Base-by-base conservation (phyloP, 1,284 basidiomycete species). In the Schizophyllum commune region DNA sequence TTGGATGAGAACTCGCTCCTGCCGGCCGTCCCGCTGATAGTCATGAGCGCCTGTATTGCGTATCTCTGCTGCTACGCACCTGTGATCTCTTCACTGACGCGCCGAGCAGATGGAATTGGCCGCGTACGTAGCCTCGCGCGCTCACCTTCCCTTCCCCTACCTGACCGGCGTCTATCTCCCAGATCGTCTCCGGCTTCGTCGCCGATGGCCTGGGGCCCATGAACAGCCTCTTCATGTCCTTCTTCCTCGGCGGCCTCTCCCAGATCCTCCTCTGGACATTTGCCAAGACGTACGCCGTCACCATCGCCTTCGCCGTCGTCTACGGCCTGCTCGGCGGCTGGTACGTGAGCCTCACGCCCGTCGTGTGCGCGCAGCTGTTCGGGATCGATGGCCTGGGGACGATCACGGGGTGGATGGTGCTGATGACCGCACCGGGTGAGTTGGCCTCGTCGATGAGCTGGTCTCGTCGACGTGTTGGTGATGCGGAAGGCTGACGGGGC, bases 241-340 rank as follows among this genome's bases (percentile, higher is more conserved):
- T 61, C 60, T 58, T 61, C 34, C 55, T 61, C 32, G 60, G 60
- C 33, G 60, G 60, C 19, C 47, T 61, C n/a, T 52, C 53, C 17
- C 60, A 61, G 32, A 22, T 61, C 20, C 22, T 58, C 19, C n/a
- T 58, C 9, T 61, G 60, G 60, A 58, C 60, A 15, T 58, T 61
- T 15, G 27, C 60, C 21, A 27, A 34, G 8, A 53, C n/a, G 7
- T 61, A 58, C 52, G 39, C 56, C 17, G 3, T 55, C 9, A 58
- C 57, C 7, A 13, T 61, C 5, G 60, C 52, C 22, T 61, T 61
- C 57, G 20, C 56, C 8, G 51, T 58, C 32, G 8, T 61, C 56
- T 52, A 61, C 51, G 60, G 60, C 13, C 56, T 61, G 8, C 34
- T 58, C 32, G 60, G 60, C 32, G 39, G 57, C 39, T 58, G 56